Evolutionary conservation across 768 basidiomycete species (phyloP), one percentile per base, ranked within the genome.

Genomic region (Sutorius australiensis): DNA sequence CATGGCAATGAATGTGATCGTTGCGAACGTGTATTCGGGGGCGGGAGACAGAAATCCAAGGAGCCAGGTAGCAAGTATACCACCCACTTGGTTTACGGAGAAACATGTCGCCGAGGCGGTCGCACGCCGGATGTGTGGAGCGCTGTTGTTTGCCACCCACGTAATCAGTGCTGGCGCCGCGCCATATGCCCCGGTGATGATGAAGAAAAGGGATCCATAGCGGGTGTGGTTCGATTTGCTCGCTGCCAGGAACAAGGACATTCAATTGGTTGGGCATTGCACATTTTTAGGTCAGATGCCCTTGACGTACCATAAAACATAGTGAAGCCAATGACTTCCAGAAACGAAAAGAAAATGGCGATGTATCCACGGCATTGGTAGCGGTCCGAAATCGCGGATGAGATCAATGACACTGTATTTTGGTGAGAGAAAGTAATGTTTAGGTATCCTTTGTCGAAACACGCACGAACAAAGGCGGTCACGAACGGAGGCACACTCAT

Each of bases 61-160:
- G 9, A 83, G 74, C 82, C 82, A 84, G 0, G 81, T 84, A 1
- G 77, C 74, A 32, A 84, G 76, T 43, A 86, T 83, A 2, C 81
- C 82, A 11, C 82, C 82, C 0, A 75, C 69, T 60, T 84, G 84
- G 21, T 79, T 79, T 73, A 79, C 73, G 57, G 80, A 79, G 56
- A 82, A 80, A 1, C 76, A 75, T 24, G 83, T 73, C 16, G 82
- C 83, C 46, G 84, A 73, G 32, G 78, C 72, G 1, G 83, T 82
- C 1, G 82, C 84, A 16, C 84, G 77, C 28, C 81, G 73, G 39
- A 75, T 67, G 55, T 82, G 73, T 0, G 83, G 84, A 6, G 78
- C 71, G 7, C 79, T 73, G 68, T 85, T 86, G 67, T 86, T 85
- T 11, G 83, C 77, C 48, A 45, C 14, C 44, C 44, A 45, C 41